Base-by-base conservation (phyloP, 176 grass and related monocot genomes). In the Phoenix roebelenii region DNA sequence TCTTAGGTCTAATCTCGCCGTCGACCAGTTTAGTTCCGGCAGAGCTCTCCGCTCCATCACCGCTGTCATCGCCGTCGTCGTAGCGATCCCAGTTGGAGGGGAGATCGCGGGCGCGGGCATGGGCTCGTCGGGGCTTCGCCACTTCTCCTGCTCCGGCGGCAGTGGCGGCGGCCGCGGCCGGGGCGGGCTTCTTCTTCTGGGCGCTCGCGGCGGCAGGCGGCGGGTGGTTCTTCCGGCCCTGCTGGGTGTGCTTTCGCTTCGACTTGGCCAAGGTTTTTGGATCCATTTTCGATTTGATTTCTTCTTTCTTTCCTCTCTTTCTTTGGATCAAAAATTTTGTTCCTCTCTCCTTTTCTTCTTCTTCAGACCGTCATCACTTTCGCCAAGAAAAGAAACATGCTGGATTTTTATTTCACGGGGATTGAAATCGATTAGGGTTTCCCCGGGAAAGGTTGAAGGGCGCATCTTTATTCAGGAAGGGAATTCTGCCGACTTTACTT, bases 191-290 rank as follows among this genome's bases (percentile, higher is more conserved):
- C 68, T 90, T 90, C 70, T 84, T 79, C 77, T 68, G 82, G 22
- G 86, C 83, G 10, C 77, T 60, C 0, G 83, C 66, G 10, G 86
- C 76, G 1, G 91, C 28, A 6, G 28, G 83, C 10, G 87, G 72
- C 5, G 80, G 84, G 79, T 91, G 84, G 63, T 64, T 52, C 25
- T 71, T 74, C 16, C 87, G 93, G 64, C 76, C 87, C 22, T 85
- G 84, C 55, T 84, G 78, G 52, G 93, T 85, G 62, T 97, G 87
- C 16, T 65, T 73, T 59, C 87, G 80, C 84, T 88, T 98, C 66
- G 87, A 88, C 81, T 82, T 88, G 58, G 87, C 87, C 29, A 76
- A 80, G 55, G 84, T 78, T 71, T 98, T 98, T 59, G 93, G 93
- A 69, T 98, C 87, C 87, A 98, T 92, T 12, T 39, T 55, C 22